Evolutionary conservation across 2,329 filamentous ascomycete species (phyloP).

Genomic region (Fusarium pininemorale): DNA sequence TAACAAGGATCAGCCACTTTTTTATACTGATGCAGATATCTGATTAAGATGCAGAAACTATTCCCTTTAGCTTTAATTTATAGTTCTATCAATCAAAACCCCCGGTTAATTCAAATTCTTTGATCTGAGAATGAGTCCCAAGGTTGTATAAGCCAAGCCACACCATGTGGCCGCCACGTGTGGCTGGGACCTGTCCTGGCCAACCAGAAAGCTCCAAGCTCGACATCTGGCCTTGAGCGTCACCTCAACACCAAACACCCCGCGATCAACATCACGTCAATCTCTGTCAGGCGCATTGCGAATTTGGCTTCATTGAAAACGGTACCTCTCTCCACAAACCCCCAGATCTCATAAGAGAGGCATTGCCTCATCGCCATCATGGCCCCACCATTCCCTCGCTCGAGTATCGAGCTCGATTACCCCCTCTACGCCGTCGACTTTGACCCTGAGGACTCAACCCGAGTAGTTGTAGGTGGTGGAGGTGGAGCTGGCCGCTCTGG

Average conservation of each 20-base stretch:
- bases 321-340: not conserved
- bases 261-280: conserved; percentile 23
- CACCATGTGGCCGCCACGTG: conserved; percentile 10
- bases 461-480: conserved; percentile 85
- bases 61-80: not conserved
- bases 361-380: conserved; percentile 41
- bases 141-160: conserved; percentile 45
- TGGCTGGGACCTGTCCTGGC: conserved; percentile 9
- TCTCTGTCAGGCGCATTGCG: conserved; percentile 2
- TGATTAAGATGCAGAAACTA: not conserved
- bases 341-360: conserved; percentile 1
- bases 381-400: conserved; percentile 55
- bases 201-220: conserved; percentile 36
- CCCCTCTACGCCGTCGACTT: conserved; percentile 90
- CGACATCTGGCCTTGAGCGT: conserved; percentile 42
- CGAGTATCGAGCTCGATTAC: conserved; percentile 77
- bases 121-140: not conserved
- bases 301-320: not conserved
- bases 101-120: not conserved
- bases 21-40: not conserved
- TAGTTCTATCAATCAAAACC: not conserved
- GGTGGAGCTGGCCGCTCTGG: conserved; percentile 84
- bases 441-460: conserved; percentile 79
- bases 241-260: conserved; percentile 25
- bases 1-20: not conserved